Evolutionary conservation across 1,139 yeast species (phyloP).

Genomic region (Pichia kudriavzevii): DNA sequence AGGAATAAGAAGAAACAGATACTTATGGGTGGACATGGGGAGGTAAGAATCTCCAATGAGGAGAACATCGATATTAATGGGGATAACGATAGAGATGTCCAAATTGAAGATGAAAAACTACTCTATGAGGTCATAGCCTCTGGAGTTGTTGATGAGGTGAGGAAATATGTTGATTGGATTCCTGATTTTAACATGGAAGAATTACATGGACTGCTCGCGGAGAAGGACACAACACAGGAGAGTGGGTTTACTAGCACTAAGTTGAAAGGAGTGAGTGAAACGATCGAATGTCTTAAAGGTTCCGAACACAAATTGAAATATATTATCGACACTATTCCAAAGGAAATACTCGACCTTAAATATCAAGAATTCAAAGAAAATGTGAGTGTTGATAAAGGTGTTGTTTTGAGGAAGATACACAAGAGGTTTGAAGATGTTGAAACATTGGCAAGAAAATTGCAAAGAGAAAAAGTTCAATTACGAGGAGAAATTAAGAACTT

Average conservation of each 20-base stretch:
- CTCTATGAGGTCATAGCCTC: constrained; percentile 26
- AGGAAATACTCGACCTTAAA: constrained; percentile 1
- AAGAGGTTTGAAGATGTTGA: constrained; percentile 86
- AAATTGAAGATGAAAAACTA: constrained; percentile 19
- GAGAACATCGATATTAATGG: no score
- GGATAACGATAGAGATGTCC: constrained; percentile 13
- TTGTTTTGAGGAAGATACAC: constrained; percentile 59
- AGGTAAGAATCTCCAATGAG: no score
- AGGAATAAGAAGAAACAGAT: constrained; percentile 34
- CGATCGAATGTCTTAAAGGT: constrained; percentile 15
- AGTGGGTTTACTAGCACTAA: background rate
- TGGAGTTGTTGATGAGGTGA: constrained; percentile 27
- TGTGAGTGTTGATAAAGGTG: constrained; percentile 38
- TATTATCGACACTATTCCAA: constrained; percentile 7
- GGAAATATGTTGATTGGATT: constrained; percentile 24
- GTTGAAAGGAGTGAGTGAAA: constrained; percentile 9
- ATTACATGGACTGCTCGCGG: no score
- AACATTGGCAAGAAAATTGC: constrained; percentile 77
- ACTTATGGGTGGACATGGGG: constrained; percentile 2
- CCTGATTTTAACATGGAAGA: constrained; percentile 11
- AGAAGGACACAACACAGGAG: constrained; percentile 9
- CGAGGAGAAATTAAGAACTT: constrained; percentile 38
- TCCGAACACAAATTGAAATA: constrained; percentile 5
- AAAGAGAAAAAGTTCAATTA: constrained; percentile 60
- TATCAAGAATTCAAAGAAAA: constrained; percentile 23